Evolutionary conservation across 2,329 filamentous ascomycete species (phyloP).

Genomic region (Botryotinia narcissicola): DNA sequence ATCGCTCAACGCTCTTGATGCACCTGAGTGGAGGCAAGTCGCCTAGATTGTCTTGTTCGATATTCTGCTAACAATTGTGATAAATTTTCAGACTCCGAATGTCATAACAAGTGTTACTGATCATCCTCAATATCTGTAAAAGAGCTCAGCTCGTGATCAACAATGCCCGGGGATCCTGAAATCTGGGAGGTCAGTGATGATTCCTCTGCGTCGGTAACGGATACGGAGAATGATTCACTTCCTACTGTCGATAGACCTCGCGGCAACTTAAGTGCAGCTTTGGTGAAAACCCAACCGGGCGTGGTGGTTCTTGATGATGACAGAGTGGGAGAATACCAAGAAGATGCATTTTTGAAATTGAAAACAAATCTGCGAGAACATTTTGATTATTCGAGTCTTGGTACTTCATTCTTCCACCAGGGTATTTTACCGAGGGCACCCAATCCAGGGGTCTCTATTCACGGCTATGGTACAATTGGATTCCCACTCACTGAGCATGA

Average conservation of each 20-base stretch:
- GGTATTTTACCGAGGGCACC: neutral
- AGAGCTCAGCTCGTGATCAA: neutral
- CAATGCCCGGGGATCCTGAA: neutral
- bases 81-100: neutral
- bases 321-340: neutral
- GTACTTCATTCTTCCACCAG: neutral
- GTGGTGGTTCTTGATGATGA: too few relatives aligned
- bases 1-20: neutral
- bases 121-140: neutral
- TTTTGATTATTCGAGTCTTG: neutral
- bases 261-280: neutral
- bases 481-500: neutral
- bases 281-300: too few relatives aligned
- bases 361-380: neutral
- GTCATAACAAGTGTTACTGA: neutral
- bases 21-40: neutral
- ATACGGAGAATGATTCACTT: neutral
- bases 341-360: neutral
- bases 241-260: neutral
- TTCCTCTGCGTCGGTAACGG: neutral
- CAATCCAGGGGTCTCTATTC: neutral
- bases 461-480: neutral
- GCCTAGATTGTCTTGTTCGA: neutral
- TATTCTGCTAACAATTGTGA: neutral
- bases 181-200: conserved; percentile 11